Conservation (phyloP, 1,284 basidiomycete genomes). For the Boletus smithii region DNA sequence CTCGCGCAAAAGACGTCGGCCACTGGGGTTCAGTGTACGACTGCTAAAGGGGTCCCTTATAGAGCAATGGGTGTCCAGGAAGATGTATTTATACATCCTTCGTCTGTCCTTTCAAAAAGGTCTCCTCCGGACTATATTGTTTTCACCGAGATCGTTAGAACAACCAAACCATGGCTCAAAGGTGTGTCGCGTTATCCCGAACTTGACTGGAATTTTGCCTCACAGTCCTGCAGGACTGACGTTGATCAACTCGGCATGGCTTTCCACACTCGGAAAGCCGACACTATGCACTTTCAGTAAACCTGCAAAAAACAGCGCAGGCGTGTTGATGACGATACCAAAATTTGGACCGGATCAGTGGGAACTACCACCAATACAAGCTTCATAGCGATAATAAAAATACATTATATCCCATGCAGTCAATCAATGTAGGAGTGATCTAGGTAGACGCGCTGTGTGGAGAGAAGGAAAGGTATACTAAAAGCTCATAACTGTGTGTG, state of each 20-base stretch:
- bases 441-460: conserved; percentile 5
- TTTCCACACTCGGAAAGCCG: conserved; percentile 74
- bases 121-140: conserved; percentile 87
- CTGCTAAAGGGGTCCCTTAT: conserved; percentile 81
- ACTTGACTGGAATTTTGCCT: background rate
- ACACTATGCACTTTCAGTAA: conserved; percentile 88
- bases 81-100: conserved; percentile 92
- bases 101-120: conserved; percentile 69
- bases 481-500: background rate
- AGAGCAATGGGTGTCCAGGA: conserved; percentile 78
- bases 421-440: conserved; percentile 8
- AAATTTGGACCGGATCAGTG: conserved; percentile 81
- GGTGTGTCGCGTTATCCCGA: conserved; percentile 41
- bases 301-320: conserved; percentile 68
- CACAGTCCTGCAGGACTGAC: conserved; percentile 63
- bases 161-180: conserved; percentile 78
- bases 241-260: conserved; percentile 86
- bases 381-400: conserved; percentile 22
- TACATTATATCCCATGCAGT: conserved; percentile 14
- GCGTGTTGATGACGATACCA: conserved; percentile 70
- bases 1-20: conserved; percentile 56
- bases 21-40: conserved; percentile 69
- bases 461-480: conserved; percentile 1
- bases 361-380: conserved; percentile 78
- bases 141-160: conserved; percentile 79